Evolutionary conservation across 2,329 filamentous ascomycete species (phyloP).

Genomic region (Nigrospora oryzae): DNA sequence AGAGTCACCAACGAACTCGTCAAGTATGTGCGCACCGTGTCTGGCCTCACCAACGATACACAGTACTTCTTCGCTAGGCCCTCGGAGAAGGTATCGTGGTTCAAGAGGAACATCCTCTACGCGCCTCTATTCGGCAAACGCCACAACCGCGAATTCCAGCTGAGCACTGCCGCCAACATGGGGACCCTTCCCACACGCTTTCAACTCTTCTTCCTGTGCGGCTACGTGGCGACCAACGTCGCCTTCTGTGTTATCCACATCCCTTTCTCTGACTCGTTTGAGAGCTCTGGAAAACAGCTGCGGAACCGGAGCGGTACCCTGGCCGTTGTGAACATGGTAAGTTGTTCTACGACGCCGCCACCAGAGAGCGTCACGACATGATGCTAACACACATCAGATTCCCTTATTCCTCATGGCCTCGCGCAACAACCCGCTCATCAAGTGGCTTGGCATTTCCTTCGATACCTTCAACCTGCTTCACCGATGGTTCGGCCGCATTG

Average conservation of each 20-base stretch:
- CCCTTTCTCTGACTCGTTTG: conserved; percentile 41
- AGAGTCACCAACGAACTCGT: conserved; percentile 51
- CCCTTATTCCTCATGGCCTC: conserved; percentile 68
- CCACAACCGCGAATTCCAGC: conserved; percentile 67
- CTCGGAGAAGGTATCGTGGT: conserved; percentile 40
- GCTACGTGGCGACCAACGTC: conserved; percentile 66
- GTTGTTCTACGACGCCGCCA: conserved; percentile 4
- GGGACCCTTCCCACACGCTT: conserved; percentile 75
- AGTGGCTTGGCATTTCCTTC: conserved; percentile 64
- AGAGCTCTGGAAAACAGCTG: conserved; percentile 37
- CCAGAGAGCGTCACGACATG: neutral
- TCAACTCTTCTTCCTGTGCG: conserved; percentile 59
- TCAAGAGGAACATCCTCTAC: conserved; percentile 60
- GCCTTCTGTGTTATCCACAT: conserved; percentile 67
- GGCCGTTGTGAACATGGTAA: conserved; percentile 66
- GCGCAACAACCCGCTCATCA: conserved; percentile 71
- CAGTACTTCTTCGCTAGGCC: conserved; percentile 71
- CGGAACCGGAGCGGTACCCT: conserved; percentile 64
- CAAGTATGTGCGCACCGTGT: conserved; percentile 63
- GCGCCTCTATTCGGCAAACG: conserved; percentile 66
- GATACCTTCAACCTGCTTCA: conserved; percentile 78
- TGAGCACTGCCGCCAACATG: conserved; percentile 60
- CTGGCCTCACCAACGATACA: conserved; percentile 68
- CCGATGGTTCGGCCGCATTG: conserved; percentile 72
- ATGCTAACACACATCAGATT: conserved; percentile 23